Evolutionary conservation across 2,329 filamentous ascomycete species (phyloP).

Genomic region (Xylariaceae sp.): DNA sequence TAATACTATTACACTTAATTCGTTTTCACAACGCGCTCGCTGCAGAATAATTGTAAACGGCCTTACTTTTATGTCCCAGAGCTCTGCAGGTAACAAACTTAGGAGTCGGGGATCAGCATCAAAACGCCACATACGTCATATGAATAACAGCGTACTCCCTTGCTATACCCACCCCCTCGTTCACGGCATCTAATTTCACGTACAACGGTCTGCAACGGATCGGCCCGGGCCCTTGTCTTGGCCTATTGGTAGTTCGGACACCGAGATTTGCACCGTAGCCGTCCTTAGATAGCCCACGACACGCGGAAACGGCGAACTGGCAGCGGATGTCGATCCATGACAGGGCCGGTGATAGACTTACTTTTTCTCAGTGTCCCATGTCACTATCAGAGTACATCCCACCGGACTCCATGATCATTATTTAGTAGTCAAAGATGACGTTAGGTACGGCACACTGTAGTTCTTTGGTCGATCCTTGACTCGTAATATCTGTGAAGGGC

Average conservation of each 20-base stretch:
- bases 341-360: neutral
- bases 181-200: neutral
- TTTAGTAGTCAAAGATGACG: neutral
- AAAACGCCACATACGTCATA: no score
- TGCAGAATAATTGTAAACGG: no score
- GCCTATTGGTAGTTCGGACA: conserved; percentile 9
- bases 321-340: neutral
- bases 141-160: neutral
- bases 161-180: conserved; percentile 7
- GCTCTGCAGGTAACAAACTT: no score
- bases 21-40: no score
- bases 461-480: neutral
- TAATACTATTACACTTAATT: no score
- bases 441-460: neutral
- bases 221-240: neutral
- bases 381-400: no score
- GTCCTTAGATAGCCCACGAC: no score
- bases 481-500: neutral
- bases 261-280: neutral
- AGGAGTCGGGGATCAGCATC: no score
- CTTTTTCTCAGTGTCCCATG: neutral
- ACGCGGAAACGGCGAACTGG: neutral
- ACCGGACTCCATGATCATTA: neutral
- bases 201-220: conserved; percentile 1
- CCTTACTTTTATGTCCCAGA: no score